A percentile compares a stretch with the other conserved stretches of the same genome.
Evolutionary conservation across 2,329 filamentous ascomycete genomes (phyloP).

Genomic region (Periconia sp.): DNA sequence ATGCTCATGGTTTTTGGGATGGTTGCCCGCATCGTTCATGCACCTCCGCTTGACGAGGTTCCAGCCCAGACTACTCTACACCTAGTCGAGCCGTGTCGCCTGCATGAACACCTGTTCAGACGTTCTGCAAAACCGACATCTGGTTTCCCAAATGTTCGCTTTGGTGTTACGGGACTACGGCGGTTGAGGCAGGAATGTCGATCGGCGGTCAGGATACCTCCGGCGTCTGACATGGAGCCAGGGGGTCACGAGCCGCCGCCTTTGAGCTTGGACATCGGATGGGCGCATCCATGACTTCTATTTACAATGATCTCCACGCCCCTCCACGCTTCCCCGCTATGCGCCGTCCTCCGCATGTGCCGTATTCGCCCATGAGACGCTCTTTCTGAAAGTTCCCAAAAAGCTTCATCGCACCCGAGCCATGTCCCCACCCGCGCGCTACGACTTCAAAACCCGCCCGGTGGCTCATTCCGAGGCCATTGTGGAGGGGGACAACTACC

Average conservation of each 20-base stretch:
- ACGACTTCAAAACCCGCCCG: constrained; percentile 53
- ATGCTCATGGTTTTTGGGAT: no score
- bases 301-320: constrained; percentile 26
- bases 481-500: constrained; percentile 58
- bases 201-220: not conserved
- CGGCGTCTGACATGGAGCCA: constrained; percentile 11
- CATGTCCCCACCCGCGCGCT: constrained; percentile 45
- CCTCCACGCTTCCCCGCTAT: constrained; percentile 25
- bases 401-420: constrained; percentile 3
- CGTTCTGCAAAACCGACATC: not conserved
- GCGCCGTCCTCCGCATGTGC: constrained; percentile 15
- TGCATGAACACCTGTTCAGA: not conserved
- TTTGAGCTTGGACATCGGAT: constrained; percentile 27
- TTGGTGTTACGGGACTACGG: not conserved
- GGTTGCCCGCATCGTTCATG: no score
- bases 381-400: not conserved
- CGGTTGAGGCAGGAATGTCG: constrained; percentile 1
- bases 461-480: constrained; percentile 53
- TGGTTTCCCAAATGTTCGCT: constrained; percentile 8
- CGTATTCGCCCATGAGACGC: constrained; percentile 9
- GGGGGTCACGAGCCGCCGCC: constrained; percentile 32
- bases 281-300: constrained; percentile 22
- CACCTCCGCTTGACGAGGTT: no score
- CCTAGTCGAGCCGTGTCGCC: no score
- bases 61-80: no score